Conservation (phyloP, 2,329 filamentous ascomycete species). For the Exophiala xenobiotica region DNA sequence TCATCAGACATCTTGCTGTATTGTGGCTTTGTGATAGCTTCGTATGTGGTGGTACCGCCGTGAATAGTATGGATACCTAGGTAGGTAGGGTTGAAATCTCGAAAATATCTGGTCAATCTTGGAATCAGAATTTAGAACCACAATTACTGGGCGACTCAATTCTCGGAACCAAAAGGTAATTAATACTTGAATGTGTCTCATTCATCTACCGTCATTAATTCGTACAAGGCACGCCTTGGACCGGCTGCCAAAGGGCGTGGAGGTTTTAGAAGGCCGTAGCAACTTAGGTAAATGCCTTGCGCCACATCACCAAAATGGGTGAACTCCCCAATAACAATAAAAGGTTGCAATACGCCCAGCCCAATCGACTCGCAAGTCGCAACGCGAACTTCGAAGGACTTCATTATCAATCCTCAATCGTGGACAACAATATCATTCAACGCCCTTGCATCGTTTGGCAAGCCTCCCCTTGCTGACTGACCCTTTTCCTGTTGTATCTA, state of each 20-base stretch:
- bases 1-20: slow-evolving; percentile 9
- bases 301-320: not conserved
- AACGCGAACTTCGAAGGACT: too few species aligned
- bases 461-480: slow-evolving; percentile 3
- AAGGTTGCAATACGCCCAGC: not conserved
- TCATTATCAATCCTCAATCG: too few species aligned
- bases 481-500: slow-evolving; percentile 11
- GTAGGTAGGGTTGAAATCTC: too few species aligned
- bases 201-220: too few species aligned
- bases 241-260: slow-evolving; percentile 14
- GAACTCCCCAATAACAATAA: not conserved
- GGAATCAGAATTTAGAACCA: too few species aligned
- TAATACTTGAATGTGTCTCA: too few species aligned
- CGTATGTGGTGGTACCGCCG: not conserved
- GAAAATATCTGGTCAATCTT: too few species aligned
- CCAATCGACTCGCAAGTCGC: too few species aligned
- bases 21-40: not conserved
- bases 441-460: not conserved
- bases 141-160: too few species aligned
- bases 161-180: too few species aligned
- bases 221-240: slow-evolving; percentile 6
- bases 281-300: not conserved
- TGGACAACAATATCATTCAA: not conserved
- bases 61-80: not conserved
- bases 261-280: not conserved